These are phyloP conservation scores for Alnus glutinosa DNA, from an alignment of 306 rosid species.

Conservation along the genomic window DNA sequence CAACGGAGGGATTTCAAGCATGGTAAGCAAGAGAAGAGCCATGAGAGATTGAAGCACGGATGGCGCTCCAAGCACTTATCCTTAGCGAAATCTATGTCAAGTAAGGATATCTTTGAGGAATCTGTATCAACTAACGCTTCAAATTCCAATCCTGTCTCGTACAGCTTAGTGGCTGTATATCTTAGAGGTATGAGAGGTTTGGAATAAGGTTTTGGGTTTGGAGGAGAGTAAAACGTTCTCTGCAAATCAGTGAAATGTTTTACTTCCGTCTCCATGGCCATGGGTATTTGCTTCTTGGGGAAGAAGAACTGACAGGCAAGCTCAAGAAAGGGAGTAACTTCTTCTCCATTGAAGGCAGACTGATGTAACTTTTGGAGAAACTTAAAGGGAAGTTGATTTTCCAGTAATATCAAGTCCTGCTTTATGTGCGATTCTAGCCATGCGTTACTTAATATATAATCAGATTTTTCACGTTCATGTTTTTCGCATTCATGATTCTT, in stretches of 20 bases:
- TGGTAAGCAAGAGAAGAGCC: background rate
- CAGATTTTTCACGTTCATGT: too few species aligned
- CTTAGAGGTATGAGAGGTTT: background rate
- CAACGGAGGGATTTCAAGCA: background rate
- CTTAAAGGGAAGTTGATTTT: constrained; percentile 41
- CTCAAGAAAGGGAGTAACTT: too few species aligned
- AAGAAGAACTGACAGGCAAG: background rate
- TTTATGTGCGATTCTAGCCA: too few species aligned
- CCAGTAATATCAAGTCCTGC: constrained; percentile 48
- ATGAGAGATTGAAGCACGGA: background rate
- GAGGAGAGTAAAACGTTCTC: background rate
- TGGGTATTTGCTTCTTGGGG: background rate
- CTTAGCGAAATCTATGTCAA: background rate
- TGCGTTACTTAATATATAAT: too few species aligned
- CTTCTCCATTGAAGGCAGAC: background rate
- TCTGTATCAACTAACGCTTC: background rate
- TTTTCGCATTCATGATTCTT: background rate
- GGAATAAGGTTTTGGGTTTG: fast-evolving
- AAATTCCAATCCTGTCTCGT: constrained; percentile 15
- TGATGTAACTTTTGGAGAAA: constrained; percentile 15
- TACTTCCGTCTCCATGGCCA: background rate
- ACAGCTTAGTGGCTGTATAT: constrained; percentile 4
- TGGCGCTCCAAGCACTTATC: background rate
- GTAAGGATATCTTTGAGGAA: background rate
- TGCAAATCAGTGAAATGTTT: background rate